A percentile compares a stretch with the other conserved stretches of the same genome.
phyloP scores from a whole-genome alignment of 441 rosid genomes.

The Gossypium laxum region DNA sequence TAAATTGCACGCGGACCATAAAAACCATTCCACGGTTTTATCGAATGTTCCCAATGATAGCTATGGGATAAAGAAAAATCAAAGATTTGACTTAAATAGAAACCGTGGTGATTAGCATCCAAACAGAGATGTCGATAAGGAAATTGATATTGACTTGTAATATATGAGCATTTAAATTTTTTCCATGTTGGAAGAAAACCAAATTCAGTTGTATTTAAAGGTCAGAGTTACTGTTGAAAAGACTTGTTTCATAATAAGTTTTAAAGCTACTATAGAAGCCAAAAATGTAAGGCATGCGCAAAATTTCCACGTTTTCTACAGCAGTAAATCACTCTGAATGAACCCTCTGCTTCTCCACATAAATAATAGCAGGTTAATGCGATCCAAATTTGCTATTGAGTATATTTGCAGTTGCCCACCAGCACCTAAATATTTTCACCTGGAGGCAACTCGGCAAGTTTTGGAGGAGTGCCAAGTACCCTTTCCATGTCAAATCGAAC shows the following conservation, averaged over 20 bases:
- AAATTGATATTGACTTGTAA: not conserved
- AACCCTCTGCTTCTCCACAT: not conserved
- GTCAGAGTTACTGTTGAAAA: not conserved
- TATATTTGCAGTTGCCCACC: not conserved
- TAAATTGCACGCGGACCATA: not conserved
- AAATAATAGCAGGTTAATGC: not conserved
- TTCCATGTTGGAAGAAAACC: not conserved
- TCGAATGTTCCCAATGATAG: not conserved
- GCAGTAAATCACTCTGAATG: not conserved
- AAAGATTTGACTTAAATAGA: not conserved
- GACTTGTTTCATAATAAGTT: not conserved
- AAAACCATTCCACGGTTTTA: not conserved
- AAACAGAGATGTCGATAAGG: not conserved
- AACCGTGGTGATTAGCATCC: not conserved
- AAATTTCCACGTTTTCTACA: not conserved
- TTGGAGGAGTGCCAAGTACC: slow-evolving; percentile 63
- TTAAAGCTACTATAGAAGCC: not conserved
- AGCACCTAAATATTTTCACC: slow-evolving; percentile 52
- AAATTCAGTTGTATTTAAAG: not conserved
- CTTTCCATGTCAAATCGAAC: slow-evolving; percentile 95
- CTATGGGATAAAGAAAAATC: not conserved
- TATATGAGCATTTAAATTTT: not conserved
- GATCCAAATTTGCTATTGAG: not conserved
- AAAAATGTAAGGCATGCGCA: slow-evolving; percentile 1
- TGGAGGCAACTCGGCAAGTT: slow-evolving; percentile 76